Base-by-base conservation (phyloP, 805 yeast species). In the Lachancea kluyveri region DNA sequence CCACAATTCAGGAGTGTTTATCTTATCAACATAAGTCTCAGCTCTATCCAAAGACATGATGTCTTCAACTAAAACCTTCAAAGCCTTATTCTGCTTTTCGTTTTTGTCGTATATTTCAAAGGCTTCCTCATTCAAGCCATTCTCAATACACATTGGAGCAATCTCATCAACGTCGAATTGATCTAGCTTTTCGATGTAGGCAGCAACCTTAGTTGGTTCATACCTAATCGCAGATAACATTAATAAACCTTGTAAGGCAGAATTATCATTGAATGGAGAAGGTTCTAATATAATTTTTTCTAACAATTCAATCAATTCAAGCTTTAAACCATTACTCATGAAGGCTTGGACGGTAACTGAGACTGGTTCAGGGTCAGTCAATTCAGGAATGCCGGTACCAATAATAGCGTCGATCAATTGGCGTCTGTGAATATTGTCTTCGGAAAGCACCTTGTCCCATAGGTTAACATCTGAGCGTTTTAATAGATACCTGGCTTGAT, bases 241-340 rank as follows among this genome's bases (percentile, higher is more conserved):
- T 55, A 92, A 67, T 58, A 92, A 68, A 31, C 96, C 96, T 69
- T 92, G 98, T 57, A 92, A 70, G 16, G 95, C 88, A 46, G 94
- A 82, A 59, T 92, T 92, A 47, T 90, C 97, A 48, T 77, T 86
- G 68, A 92, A 92, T 46, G 96, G 94, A 49, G 97, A 88, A 34
- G 97, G 96, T 64, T 92, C 98, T 48, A 92, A 68, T 43, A 94
- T 87, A 54, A 92, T 90, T 69, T 92, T 92, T 62, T 92, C 98
- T 50, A 92, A 70, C 44, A 92, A 72, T 65, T 90, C 97, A 57
- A 92, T 85, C 58, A 92, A 74, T 64, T 92, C 98, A 41, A 76
- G 72, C 29, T 96, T 95, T 56, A 92, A 70, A 42, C 88, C 94
- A 41, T 87, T 92, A 44, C 83, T 85, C 97, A 92, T 88, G 59